These are phyloP conservation scores for Sphagnum tenellum DNA, from an alignment of 225 moss, liverwort and hornwort species.

Conservation along the genomic window DNA sequence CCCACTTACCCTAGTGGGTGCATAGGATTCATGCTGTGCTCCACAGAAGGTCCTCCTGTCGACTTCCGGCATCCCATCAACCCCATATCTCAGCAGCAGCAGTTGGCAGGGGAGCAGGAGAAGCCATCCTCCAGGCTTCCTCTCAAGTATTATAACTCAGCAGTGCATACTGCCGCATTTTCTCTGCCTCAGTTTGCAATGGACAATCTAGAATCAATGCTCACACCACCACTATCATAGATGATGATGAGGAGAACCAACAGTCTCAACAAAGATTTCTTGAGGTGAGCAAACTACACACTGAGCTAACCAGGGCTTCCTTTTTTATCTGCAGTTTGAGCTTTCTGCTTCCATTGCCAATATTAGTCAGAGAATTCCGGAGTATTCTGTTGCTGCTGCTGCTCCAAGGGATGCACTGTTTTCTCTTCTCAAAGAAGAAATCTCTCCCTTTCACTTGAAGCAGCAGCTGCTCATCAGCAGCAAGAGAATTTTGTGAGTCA, in stretches of 20 bases:
- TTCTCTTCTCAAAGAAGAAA: too few relatives aligned
- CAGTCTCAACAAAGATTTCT: too few relatives aligned
- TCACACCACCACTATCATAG: conserved; percentile 36
- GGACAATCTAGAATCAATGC: conserved; percentile 40
- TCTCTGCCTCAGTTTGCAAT: conserved; percentile 52
- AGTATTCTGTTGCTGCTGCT: too few relatives aligned
- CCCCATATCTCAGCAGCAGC: conserved; percentile 36
- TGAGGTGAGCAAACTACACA: too few relatives aligned
- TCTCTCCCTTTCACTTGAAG: too few relatives aligned
- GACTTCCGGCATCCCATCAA: conserved; percentile 65
- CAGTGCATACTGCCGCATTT: conserved; percentile 62
- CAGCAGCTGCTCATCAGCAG: too few relatives aligned
- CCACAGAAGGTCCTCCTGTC: conserved; percentile 72
- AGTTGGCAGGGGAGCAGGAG: conserved; percentile 2
- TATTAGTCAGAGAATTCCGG: too few relatives aligned
- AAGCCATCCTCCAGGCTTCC: conserved; percentile 40
- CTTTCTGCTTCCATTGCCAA: too few relatives aligned
- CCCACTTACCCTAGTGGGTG: conserved; percentile 96
- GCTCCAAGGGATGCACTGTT: too few relatives aligned
- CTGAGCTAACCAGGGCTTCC: too few relatives aligned
- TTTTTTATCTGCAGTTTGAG: too few relatives aligned
- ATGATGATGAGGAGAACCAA: background rate
- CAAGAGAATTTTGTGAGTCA: too few relatives aligned
- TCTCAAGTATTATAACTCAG: conserved; percentile 74
- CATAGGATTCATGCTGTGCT: conserved; percentile 98